Evolutionary conservation across 345 rosid genomes (phyloP).

Genomic region (Jatropha curcas): DNA sequence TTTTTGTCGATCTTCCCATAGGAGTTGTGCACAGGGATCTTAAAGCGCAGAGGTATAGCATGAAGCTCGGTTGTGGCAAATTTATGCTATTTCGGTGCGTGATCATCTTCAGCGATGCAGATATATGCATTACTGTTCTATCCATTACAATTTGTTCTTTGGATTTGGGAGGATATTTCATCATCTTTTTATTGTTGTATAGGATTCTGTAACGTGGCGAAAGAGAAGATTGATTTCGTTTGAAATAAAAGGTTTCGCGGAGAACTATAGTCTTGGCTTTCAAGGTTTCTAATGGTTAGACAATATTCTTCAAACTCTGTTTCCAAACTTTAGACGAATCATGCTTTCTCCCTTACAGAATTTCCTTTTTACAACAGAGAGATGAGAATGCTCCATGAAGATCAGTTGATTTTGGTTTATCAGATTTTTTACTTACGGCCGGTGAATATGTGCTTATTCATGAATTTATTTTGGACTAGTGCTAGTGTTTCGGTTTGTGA

Average conservation of each 20-base stretch:
- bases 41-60: conserved; percentile 79
- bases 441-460: conserved; percentile 44
- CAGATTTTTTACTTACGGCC: conserved; percentile 78
- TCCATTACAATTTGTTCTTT: too few relatives aligned
- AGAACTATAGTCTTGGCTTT: too few relatives aligned
- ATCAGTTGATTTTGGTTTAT: conserved; percentile 78
- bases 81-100: neutral
- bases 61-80: neutral
- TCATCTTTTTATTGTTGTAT: too few relatives aligned
- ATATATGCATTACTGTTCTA: neutral
- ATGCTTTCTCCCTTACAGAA: conserved; percentile 46
- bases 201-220: too few relatives aligned
- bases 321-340: neutral
- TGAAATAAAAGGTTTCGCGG: too few relatives aligned
- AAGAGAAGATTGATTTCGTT: too few relatives aligned
- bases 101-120: too few relatives aligned
- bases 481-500: neutral
- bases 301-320: too few relatives aligned
- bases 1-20: conserved; percentile 93
- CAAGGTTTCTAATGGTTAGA: neutral
- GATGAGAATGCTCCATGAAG: conserved; percentile 81
- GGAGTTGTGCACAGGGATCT: conserved; percentile 97
- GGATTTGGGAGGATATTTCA: too few relatives aligned
- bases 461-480: neutral
- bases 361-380: conserved; percentile 78